These are phyloP conservation scores for Ophiostoma piceae DNA, from an alignment of 2,329 filamentous ascomycete species.

Conservation along the genomic window DNA sequence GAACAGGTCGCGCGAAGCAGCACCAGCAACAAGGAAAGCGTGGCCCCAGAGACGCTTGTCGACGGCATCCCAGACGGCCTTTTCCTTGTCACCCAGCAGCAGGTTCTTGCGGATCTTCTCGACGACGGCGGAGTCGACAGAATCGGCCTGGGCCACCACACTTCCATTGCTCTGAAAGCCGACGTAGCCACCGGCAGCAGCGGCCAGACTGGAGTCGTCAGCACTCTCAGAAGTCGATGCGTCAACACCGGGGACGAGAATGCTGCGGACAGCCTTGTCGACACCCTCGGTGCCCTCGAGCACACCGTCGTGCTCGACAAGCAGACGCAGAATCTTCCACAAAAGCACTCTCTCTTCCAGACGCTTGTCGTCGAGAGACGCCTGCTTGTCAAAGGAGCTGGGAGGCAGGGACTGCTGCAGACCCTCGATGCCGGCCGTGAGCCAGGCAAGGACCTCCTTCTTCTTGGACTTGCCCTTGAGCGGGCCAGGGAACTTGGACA, in stretches of 20 bases:
- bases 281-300: constrained; percentile 68
- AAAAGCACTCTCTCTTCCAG: constrained; percentile 73
- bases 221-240: constrained; percentile 15
- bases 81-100: constrained; percentile 76
- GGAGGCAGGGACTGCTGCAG: constrained; percentile 58
- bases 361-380: constrained; percentile 61
- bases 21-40: constrained; percentile 80
- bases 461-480: constrained; percentile 88
- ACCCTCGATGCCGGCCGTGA: constrained; percentile 67
- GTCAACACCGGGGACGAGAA: constrained; percentile 46
- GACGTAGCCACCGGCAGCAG: constrained; percentile 23
- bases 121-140: constrained; percentile 62
- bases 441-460: constrained; percentile 82
- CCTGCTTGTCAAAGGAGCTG: constrained; percentile 44
- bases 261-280: constrained; percentile 66
- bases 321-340: constrained; percentile 77
- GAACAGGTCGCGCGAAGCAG: constrained; percentile 75
- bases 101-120: constrained; percentile 69
- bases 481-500: constrained; percentile 83
- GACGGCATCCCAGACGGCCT: constrained; percentile 87
- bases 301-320: constrained; percentile 80
- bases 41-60: constrained; percentile 95
- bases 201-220: constrained; percentile 22
- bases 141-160: constrained; percentile 44
- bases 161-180: constrained; percentile 6